Evolutionary conservation across 257 asterid genomes (phyloP).

Genomic region (Fraxinus pennsylvanica): DNA sequence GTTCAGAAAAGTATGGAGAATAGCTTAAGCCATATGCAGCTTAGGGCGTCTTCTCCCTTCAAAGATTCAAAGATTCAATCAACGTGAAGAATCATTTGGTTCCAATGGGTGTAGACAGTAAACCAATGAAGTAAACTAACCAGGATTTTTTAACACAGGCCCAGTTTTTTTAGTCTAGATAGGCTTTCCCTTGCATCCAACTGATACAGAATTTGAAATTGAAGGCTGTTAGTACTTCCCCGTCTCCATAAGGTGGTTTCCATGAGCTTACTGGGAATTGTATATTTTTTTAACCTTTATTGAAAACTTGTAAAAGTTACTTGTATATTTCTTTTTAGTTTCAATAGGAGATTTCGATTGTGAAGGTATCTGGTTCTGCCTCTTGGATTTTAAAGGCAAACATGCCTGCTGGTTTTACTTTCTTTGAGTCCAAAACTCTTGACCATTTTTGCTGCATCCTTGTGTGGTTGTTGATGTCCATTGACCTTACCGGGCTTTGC

Average conservation of each 20-base stretch:
- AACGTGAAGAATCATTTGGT: constrained; percentile 15
- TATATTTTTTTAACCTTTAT: constrained; percentile 27
- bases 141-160: neutral
- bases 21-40: constrained; percentile 40
- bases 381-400: constrained; percentile 31
- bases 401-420: constrained; percentile 45
- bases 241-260: constrained; percentile 30
- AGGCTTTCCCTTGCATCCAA: neutral
- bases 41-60: constrained; percentile 38
- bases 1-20: constrained; percentile 71
- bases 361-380: neutral
- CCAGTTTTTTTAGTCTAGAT: constrained; percentile 8
- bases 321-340: constrained; percentile 33
- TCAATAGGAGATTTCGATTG: neutral
- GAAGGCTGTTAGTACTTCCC: constrained; percentile 23
- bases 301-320: constrained; percentile 24
- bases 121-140: constrained; percentile 1
- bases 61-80: constrained; percentile 29
- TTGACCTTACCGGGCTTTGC: neutral
- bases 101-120: constrained; percentile 21
- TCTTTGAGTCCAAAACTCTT: constrained; percentile 40
- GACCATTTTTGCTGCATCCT: neutral
- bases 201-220: constrained; percentile 20
- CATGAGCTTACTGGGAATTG: constrained; percentile 29
- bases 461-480: neutral